Base-by-base conservation (phyloP, 2,329 filamentous ascomycete genomes). In the Westerdykella ornata region DNA sequence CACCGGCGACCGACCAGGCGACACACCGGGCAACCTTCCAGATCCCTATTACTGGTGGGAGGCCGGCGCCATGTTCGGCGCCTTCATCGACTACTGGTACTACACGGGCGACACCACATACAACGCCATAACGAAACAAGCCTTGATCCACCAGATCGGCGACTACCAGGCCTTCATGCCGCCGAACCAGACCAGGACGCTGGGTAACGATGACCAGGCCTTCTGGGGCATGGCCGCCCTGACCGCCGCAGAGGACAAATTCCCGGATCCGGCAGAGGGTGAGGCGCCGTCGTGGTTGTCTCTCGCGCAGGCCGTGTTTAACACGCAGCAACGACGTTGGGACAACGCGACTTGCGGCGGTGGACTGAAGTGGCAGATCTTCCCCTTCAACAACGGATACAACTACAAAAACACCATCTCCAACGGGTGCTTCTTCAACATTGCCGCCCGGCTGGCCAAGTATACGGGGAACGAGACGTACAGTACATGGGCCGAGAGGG, bases 291-390 rank as follows among this genome's bases (percentile, higher is more conserved):
- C 75, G 11, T 88, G 82, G 82, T 70, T 85, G 16, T 69, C 80
- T 13, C 72, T 90, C 22, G 78, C 79, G 5, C 73, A 77, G 55
- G 86, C 84, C 48, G 78, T 87, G 29, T 92, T 86, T 74, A 82
- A 88, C 62, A 75, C 76, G 15, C 82, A 88, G 58, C 74, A 72
- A 7, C 62, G 60, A 17, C 77, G 87, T 32, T 92, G 87, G 87
- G 80, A 89, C 60, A 72, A 67, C 1, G 65, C 69, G 0, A 66
- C 70, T 22, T 94, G 87, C 56, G 75, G 73, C 19, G 87, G 87
- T 45, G 88, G 87, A 5, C 69, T 92, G 37, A 73, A 77, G 40
- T 90, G 85, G 85, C 87, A 94, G 69, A 88, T 94, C 52, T 89
- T 82, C 60, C 67, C 75, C 3, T 78, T 76, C 55, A 90, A 94